Conservation (phyloP, 345 rosid genomes). For the Gossypium australe region DNA sequence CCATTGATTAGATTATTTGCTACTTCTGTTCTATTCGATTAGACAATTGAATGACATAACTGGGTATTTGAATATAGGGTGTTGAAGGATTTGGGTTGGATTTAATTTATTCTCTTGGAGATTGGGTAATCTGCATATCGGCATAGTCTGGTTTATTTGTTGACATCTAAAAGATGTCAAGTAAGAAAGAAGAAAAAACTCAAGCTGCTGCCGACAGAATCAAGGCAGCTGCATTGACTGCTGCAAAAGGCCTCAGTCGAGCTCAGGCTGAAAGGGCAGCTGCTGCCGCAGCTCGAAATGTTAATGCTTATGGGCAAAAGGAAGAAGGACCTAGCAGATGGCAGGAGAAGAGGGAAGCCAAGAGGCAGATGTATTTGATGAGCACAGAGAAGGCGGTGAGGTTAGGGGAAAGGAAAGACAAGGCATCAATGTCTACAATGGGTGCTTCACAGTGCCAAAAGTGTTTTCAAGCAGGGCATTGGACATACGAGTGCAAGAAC, state of each 20-base stretch:
- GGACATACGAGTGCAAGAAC: slow-evolving; percentile 95
- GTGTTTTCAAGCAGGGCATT: slow-evolving; percentile 86
- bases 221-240: slow-evolving; percentile 86
- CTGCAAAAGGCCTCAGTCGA: slow-evolving; percentile 88
- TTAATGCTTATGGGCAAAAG: slow-evolving; percentile 95
- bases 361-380: slow-evolving; percentile 97
- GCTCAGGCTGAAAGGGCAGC: slow-evolving; percentile 99
- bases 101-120: not conserved
- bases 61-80: not conserved
- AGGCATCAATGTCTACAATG: slow-evolving; percentile 35
- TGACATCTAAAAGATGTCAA: slow-evolving; percentile 47
- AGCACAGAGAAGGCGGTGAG: slow-evolving; percentile 93
- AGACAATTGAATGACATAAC: not conserved
- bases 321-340: slow-evolving; percentile 99
- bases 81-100: not conserved
- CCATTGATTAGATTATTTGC: not conserved
- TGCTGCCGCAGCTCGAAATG: slow-evolving; percentile 84
- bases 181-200: slow-evolving; percentile 76
- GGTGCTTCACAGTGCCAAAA: slow-evolving; percentile 85
- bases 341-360: slow-evolving; percentile 98
- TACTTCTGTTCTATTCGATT: not conserved
- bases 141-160: not conserved
- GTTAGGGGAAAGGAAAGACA: slow-evolving; percentile 93
- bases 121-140: not conserved
- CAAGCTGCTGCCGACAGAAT: slow-evolving; percentile 91